Conservation (phyloP, 1,284 basidiomycete species). For the Blastosporella zonata region DNA sequence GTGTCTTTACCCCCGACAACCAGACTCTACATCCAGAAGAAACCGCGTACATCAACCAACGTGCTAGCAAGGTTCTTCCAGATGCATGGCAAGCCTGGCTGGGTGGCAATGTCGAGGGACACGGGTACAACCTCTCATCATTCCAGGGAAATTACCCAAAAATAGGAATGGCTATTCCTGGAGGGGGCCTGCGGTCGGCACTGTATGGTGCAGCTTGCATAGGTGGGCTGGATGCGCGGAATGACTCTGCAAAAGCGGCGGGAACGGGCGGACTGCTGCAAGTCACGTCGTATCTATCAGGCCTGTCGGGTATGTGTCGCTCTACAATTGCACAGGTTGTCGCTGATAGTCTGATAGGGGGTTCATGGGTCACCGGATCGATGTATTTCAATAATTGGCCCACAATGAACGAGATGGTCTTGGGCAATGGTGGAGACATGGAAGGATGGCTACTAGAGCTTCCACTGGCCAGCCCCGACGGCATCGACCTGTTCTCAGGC, state of each 20-base stretch:
- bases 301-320: slow-evolving; percentile 50
- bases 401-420: slow-evolving; percentile 47
- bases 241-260: slow-evolving; percentile 46
- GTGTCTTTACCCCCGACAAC: slow-evolving; percentile 47
- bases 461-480: slow-evolving; percentile 51
- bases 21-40: slow-evolving; percentile 53
- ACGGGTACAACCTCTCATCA: slow-evolving; percentile 48
- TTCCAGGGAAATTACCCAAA: slow-evolving; percentile 44
- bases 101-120: slow-evolving; percentile 41
- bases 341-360: slow-evolving; percentile 37
- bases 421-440: slow-evolving; percentile 45
- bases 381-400: slow-evolving; percentile 60
- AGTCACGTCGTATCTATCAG: slow-evolving; percentile 58
- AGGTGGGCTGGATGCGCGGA: slow-evolving; percentile 57
- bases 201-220: slow-evolving; percentile 59
- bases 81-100: slow-evolving; percentile 59
- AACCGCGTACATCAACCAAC: slow-evolving; percentile 40
- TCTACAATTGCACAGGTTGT: neutral
- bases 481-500: slow-evolving; percentile 39
- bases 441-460: slow-evolving; percentile 61
- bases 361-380: slow-evolving; percentile 63
- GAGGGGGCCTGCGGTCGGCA: slow-evolving; percentile 58
- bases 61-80: slow-evolving; percentile 40
- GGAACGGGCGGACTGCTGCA: slow-evolving; percentile 69
- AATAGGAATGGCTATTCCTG: slow-evolving; percentile 57